phyloP scores from a whole-genome alignment of 1,284 basidiomycete species.

The Ganoderma boninense region DNA sequence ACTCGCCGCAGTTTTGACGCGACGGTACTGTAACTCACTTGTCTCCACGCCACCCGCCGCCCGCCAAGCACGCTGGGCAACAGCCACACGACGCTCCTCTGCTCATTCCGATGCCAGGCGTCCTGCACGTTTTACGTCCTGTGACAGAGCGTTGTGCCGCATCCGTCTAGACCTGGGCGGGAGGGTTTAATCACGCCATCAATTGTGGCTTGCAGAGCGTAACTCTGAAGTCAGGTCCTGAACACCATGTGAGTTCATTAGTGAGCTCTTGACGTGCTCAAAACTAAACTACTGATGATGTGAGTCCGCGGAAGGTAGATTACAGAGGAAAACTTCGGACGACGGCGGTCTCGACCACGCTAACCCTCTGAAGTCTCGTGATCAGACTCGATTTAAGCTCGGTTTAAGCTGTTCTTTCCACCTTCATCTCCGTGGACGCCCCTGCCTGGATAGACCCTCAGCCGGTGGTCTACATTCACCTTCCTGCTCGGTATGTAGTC shows the following conservation, averaged over 20 bases:
- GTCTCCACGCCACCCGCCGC: background rate
- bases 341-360: background rate
- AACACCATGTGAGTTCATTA: background rate
- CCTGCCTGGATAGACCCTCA: slow-evolving; percentile 13
- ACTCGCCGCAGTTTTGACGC: background rate
- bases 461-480: background rate
- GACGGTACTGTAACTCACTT: no score
- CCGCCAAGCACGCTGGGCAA: slow-evolving; percentile 4
- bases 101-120: background rate
- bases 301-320: background rate
- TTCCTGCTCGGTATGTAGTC: slow-evolving; percentile 19
- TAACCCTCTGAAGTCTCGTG: background rate
- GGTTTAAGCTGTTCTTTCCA: slow-evolving; percentile 5
- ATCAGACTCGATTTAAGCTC: background rate
- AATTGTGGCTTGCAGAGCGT: background rate
- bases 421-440: slow-evolving; percentile 19
- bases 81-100: background rate
- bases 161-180: background rate
- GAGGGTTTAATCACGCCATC: background rate
- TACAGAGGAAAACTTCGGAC: background rate
- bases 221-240: background rate
- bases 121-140: background rate
- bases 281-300: background rate
- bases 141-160: background rate
- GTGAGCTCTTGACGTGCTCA: background rate